These are phyloP conservation scores for Sporobolomyces roseus DNA, from an alignment of 768 basidiomycete genomes.

Conservation along the genomic window DNA sequence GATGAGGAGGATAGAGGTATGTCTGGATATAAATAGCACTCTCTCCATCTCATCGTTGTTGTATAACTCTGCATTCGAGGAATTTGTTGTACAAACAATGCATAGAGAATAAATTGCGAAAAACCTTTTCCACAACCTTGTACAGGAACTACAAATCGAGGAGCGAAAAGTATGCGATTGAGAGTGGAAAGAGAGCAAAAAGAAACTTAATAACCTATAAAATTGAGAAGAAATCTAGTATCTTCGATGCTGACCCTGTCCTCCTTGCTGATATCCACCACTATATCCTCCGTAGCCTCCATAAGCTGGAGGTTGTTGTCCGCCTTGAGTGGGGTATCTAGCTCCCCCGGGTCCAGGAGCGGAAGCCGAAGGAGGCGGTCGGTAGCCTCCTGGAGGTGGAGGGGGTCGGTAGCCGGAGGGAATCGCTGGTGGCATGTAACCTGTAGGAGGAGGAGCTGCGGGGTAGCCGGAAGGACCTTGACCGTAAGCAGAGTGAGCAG, in stretches of 20 bases:
- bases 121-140: neutral
- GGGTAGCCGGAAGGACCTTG: conserved; percentile 23
- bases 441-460: neutral
- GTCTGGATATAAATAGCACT: too few species aligned
- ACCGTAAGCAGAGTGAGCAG: too few species aligned
- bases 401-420: conserved; percentile 13
- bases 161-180: too few species aligned
- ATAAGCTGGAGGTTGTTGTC: conserved; percentile 12
- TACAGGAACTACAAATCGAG: neutral
- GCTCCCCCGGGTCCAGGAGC: conserved; percentile 14
- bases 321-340: conserved; percentile 19
- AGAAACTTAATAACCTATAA: neutral
- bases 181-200: neutral
- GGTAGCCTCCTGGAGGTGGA: conserved; percentile 14
- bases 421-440: conserved; percentile 16
- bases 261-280: neutral
- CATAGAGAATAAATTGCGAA: too few species aligned
- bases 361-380: conserved; percentile 9
- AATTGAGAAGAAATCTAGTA: neutral
- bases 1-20: too few species aligned
- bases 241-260: neutral
- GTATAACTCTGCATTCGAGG: too few species aligned
- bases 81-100: too few species aligned
- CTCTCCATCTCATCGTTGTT: too few species aligned
- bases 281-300: conserved; percentile 34